phyloP scores from a whole-genome alignment of 495 filamentous ascomycete genomes.

The Ramalina peruviana region DNA sequence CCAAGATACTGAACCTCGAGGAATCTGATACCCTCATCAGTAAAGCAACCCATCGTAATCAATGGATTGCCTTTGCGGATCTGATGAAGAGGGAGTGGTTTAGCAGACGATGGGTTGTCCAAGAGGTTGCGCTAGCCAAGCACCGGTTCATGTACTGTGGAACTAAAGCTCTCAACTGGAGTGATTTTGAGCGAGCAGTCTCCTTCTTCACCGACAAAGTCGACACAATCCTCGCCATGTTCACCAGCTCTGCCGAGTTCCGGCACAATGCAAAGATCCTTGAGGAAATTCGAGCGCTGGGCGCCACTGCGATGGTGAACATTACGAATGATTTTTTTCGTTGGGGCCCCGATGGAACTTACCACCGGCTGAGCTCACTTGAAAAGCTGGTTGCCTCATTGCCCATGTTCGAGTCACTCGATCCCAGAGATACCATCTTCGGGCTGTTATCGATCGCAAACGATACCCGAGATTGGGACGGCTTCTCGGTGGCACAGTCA shows the following conservation, averaged over 20 bases:
- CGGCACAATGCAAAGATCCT: not conserved
- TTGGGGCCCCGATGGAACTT: not conserved
- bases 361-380: not conserved
- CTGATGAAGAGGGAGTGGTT: slow-evolving; percentile 26
- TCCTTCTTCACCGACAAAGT: not conserved
- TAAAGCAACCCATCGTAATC: not conserved
- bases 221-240: not conserved
- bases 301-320: not conserved
- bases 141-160: slow-evolving; percentile 1
- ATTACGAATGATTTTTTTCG: not conserved
- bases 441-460: not conserved
- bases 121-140: slow-evolving; percentile 24
- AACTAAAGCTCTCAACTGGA: not conserved
- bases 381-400: not conserved
- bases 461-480: not conserved
- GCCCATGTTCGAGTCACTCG: not conserved
- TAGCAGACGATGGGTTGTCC: slow-evolving; percentile 24
- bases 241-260: not conserved
- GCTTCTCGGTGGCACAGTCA: too few species aligned
- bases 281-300: not conserved
- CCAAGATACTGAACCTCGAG: too few species aligned
- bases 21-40: too few species aligned
- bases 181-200: not conserved
- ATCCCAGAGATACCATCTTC: not conserved
- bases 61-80: slow-evolving; percentile 17